Percentiles rank a stretch among this genome's conserved stretches.
Conservation (phyloP, 306 rosid genomes). For the Crotalaria pallida region DNA sequence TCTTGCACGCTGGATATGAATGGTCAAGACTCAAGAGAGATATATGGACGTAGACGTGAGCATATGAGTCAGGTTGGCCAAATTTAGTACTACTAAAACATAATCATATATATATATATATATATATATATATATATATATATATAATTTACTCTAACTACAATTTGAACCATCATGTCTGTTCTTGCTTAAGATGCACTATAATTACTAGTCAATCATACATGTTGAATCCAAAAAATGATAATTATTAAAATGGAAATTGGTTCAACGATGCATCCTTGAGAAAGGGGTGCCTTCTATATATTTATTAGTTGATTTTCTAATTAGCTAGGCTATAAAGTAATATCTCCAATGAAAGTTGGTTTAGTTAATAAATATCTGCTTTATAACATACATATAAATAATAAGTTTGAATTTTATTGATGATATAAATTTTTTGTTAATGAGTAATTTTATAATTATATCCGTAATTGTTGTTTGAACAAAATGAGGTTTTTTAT, state of each 20-base stretch:
- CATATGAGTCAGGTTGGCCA: constrained; percentile 28
- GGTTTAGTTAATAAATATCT: too few species aligned
- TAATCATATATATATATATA: constrained; percentile 18
- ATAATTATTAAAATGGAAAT: background rate
- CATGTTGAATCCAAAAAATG: background rate
- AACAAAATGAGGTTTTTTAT: too few species aligned
- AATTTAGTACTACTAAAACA: constrained; percentile 6
- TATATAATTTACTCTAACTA: constrained; percentile 16
- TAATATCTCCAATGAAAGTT: too few species aligned
- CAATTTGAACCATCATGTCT: constrained; percentile 33
- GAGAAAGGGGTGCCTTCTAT: background rate
- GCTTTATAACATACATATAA: too few species aligned
- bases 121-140: background rate
- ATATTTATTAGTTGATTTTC: background rate
- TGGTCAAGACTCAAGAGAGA: constrained; percentile 13
- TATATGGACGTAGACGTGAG: background rate
- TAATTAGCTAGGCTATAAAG: too few species aligned
- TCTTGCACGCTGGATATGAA: constrained; percentile 11
- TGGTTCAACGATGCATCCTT: background rate
- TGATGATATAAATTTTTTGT: too few species aligned
- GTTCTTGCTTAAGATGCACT: constrained; percentile 41
- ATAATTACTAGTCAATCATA: constrained; percentile 10
- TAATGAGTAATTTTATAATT: too few species aligned
- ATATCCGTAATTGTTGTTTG: too few species aligned
- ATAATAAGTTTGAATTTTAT: too few species aligned